Conservation (phyloP, 2,329 filamentous ascomycete genomes). For the Aspergillus calidoustus region DNA sequence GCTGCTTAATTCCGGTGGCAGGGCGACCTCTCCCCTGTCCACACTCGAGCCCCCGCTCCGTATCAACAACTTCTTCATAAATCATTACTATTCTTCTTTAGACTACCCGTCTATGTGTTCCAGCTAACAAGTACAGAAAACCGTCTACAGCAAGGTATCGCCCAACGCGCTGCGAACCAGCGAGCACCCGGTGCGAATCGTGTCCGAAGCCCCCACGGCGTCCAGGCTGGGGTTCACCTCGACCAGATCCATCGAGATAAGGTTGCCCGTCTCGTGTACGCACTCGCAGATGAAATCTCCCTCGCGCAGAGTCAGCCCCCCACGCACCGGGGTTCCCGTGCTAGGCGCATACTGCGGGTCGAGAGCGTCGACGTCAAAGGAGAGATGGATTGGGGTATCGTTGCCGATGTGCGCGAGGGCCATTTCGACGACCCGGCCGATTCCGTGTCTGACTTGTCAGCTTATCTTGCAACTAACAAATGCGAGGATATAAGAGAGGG, state of each 20-base stretch:
- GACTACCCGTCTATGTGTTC: slow-evolving; percentile 1
- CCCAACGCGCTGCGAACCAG: slow-evolving; percentile 90
- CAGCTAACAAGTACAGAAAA: slow-evolving; percentile 5
- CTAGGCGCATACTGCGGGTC: slow-evolving; percentile 96
- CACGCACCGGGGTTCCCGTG: slow-evolving; percentile 92
- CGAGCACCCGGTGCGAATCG: slow-evolving; percentile 86
- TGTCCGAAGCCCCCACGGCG: slow-evolving; percentile 75
- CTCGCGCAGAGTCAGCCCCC: slow-evolving; percentile 89
- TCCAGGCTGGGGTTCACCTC: slow-evolving; percentile 79
- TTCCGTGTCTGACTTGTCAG: slow-evolving; percentile 70
- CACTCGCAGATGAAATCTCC: slow-evolving; percentile 96
- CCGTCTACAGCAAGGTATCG: slow-evolving; percentile 75
- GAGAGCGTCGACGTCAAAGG: slow-evolving; percentile 94
- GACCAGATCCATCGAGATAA: slow-evolving; percentile 80
- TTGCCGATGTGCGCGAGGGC: slow-evolving; percentile 92
- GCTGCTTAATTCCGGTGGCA: slow-evolving; percentile 13
- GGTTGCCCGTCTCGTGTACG: slow-evolving; percentile 77
- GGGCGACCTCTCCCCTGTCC: not conserved
- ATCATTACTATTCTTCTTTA: slow-evolving; percentile 15
- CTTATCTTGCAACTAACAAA: too few relatives aligned
- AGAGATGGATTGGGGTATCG: slow-evolving; percentile 95
- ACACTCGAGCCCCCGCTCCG: not conserved
- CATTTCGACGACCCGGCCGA: slow-evolving; percentile 96
- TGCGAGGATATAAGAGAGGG: too few relatives aligned
- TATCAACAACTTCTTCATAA: not conserved